Conservation (phyloP, 768 basidiomycete species). For the Boletus coccyginus region DNA sequence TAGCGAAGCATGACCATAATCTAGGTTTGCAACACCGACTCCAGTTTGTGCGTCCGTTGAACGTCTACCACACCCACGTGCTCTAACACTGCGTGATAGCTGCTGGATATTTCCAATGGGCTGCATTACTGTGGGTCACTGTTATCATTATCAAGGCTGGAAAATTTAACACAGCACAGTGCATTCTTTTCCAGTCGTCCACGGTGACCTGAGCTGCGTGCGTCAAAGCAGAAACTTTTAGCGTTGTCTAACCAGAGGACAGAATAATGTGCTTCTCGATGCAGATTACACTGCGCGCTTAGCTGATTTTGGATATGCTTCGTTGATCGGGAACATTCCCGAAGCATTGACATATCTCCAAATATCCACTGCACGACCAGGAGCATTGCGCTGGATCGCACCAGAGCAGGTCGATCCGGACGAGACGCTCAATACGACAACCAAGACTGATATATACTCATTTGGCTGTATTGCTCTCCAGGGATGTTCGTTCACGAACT, state of each 20-base stretch:
- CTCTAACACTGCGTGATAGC: slow-evolving; percentile 18
- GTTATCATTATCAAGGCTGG: background rate
- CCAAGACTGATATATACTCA: too few relatives aligned
- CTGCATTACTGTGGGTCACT: slow-evolving; percentile 5
- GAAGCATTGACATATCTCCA: background rate
- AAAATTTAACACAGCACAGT: background rate
- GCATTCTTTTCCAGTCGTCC: background rate
- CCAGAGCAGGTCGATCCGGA: slow-evolving; percentile 28
- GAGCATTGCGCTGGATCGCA: slow-evolving; percentile 43
- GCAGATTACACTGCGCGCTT: background rate
- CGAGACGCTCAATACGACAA: too few relatives aligned
- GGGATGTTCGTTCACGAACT: too few relatives aligned
- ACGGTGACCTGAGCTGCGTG: background rate
- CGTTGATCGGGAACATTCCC: background rate
- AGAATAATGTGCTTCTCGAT: background rate
- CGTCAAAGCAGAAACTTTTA: background rate
- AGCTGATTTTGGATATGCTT: background rate
- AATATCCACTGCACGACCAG: slow-evolving; percentile 25
- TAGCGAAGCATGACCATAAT: background rate
- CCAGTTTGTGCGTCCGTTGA: slow-evolving; percentile 12
- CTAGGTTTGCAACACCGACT: slow-evolving; percentile 3
- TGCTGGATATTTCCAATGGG: slow-evolving; percentile 12
- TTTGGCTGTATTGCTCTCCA: too few relatives aligned
- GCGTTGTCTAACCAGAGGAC: background rate
- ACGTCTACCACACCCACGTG: slow-evolving; percentile 4